phyloP scores from a whole-genome alignment of 1,284 basidiomycete species.

The Ceratobasidium sp. region DNA sequence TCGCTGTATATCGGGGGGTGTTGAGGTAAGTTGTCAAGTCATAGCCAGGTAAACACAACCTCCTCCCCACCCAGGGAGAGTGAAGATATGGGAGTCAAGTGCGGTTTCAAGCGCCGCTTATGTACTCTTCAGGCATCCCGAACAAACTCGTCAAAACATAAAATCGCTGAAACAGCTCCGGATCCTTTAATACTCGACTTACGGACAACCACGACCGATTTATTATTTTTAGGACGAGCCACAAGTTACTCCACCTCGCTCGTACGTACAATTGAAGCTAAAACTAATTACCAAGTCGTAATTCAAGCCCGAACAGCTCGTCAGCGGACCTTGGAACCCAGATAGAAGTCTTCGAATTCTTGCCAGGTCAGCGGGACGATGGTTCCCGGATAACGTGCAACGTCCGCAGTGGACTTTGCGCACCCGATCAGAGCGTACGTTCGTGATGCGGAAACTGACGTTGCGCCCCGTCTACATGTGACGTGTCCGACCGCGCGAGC shows the following conservation, averaged over 20 bases:
- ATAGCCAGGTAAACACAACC: too few species aligned
- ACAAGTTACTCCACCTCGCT: not conserved
- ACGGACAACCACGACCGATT: not conserved
- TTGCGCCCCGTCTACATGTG: conserved; percentile 34
- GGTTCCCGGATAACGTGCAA: conserved; percentile 11
- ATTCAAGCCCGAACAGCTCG: not conserved
- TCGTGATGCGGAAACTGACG: conserved; percentile 35
- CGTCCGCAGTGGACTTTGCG: conserved; percentile 32
- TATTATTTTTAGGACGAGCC: conserved; percentile 4
- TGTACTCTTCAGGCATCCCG: too few species aligned
- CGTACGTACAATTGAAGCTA: not conserved
- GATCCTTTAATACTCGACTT: too few species aligned
- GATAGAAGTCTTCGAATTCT: conserved; percentile 26
- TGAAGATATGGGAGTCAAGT: too few species aligned
- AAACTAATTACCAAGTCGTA: too few species aligned
- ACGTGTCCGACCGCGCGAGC: conserved; percentile 3
- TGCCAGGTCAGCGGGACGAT: conserved; percentile 23
- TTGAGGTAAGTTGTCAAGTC: too few species aligned
- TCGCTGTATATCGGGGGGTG: not conserved
- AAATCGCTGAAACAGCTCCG: too few species aligned
- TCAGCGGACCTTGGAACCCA: not conserved
- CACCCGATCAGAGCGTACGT: conserved; percentile 32
- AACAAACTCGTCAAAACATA: too few species aligned
- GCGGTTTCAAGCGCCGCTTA: too few species aligned
- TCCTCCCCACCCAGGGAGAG: too few species aligned